These are phyloP conservation scores for Tremella yokohamensis DNA, from an alignment of 768 basidiomycete species.

Conservation along the genomic window DNA sequence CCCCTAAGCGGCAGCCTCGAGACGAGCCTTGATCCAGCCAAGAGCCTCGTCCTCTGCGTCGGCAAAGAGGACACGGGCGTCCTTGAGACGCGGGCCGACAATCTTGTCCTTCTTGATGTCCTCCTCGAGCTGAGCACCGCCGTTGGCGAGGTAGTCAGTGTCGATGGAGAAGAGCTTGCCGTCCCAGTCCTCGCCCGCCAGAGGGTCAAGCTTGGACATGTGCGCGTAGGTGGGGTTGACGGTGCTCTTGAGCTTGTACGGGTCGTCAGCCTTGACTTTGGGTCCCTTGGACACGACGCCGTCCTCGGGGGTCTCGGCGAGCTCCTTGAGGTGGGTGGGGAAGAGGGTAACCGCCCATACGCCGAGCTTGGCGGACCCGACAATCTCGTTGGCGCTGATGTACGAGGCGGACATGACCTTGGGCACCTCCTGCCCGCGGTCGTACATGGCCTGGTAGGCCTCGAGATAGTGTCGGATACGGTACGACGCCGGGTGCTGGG, in stretches of 20 bases:
- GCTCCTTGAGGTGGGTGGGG: slow-evolving; percentile 14
- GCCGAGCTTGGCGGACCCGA: slow-evolving; percentile 17
- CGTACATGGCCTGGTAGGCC: slow-evolving; percentile 6
- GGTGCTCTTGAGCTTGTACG: slow-evolving; percentile 5
- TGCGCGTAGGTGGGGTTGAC: background rate
- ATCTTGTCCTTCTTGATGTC: slow-evolving; percentile 17
- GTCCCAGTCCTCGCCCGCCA: slow-evolving; percentile 6
- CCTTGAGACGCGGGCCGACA: slow-evolving; percentile 12
- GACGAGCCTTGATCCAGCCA: background rate
- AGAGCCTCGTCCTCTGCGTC: background rate
- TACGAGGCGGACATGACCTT: slow-evolving; percentile 27
- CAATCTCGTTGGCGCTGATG: slow-evolving; percentile 20
- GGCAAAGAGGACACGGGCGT: slow-evolving; percentile 23
- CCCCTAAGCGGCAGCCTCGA: background rate
- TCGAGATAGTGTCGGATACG: slow-evolving; percentile 1
- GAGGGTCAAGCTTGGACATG: slow-evolving; percentile 16
- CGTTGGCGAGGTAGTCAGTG: slow-evolving; percentile 16
- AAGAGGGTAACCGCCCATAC: slow-evolving; percentile 13
- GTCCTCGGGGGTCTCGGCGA: slow-evolving; percentile 14
- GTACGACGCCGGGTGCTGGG: slow-evolving; percentile 8
- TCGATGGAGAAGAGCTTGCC: slow-evolving; percentile 6
- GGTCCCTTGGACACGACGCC: slow-evolving; percentile 5
- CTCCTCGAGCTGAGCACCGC: slow-evolving; percentile 16
- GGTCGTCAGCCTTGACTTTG: slow-evolving; percentile 6
- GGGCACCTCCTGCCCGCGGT: slow-evolving; percentile 20